phyloP scores from a whole-genome alignment of 805 yeast genomes.

The Cyberlindnera mycetangii region DNA sequence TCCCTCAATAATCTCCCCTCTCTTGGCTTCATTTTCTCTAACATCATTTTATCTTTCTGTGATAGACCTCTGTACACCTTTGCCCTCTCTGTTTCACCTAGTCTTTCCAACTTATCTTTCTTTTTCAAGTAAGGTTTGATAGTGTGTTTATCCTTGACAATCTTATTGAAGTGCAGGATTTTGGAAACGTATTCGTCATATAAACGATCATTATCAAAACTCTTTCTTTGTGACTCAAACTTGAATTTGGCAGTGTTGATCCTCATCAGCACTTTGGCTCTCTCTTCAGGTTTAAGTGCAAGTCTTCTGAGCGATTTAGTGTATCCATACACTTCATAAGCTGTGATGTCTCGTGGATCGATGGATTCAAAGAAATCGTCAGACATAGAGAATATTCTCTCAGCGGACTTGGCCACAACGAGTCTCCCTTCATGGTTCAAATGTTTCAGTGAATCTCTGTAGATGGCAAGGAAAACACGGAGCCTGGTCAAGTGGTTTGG shows the following conservation, averaged over 20 bases:
- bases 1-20: too few relatives aligned
- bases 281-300: conserved; percentile 19
- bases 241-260: conserved; percentile 13
- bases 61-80: conserved; percentile 1
- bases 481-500: conserved; percentile 22
- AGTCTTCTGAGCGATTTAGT: conserved; percentile 25
- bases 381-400: conserved; percentile 18
- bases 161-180: conserved; percentile 14
- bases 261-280: conserved; percentile 15
- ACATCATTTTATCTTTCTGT: conserved; percentile 1
- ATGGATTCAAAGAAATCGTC: conserved; percentile 15
- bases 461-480: conserved; percentile 24
- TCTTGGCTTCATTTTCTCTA: conserved; percentile 5
- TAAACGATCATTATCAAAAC: conserved; percentile 5
- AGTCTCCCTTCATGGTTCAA: conserved; percentile 22
- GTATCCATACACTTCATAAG: conserved; percentile 23
- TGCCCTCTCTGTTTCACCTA: conserved; percentile 6
- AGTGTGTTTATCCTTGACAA: conserved; percentile 18
- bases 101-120: conserved; percentile 6
- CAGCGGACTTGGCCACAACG: conserved; percentile 20
- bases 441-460: conserved; percentile 17
- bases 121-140: conserved; percentile 14
- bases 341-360: conserved; percentile 7
- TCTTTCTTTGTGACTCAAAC: conserved; percentile 12
- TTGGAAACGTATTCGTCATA: conserved; percentile 10